Conservation (phyloP, 2,329 filamentous ascomycete genomes). For the Aplosporella prunicola region DNA sequence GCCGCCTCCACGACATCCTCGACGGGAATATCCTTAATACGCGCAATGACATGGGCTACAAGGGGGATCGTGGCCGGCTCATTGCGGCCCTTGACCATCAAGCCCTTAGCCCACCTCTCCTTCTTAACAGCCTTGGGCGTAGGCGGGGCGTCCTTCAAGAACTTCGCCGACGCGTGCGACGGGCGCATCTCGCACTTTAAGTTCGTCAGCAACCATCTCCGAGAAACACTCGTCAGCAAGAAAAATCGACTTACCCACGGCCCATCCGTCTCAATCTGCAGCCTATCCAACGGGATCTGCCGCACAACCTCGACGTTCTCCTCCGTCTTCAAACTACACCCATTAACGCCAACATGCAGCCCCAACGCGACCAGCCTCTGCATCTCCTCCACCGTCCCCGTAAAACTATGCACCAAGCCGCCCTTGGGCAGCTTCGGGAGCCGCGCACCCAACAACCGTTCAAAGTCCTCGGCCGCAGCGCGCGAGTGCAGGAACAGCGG, state of each 20-base stretch:
- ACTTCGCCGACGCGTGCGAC: conserved; percentile 74
- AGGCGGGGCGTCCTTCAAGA: conserved; percentile 57
- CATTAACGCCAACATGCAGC: conserved; percentile 89
- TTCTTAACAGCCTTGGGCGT: conserved; percentile 85
- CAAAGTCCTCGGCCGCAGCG: conserved; percentile 77
- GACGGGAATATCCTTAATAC: conserved; percentile 68
- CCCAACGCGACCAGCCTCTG: conserved; percentile 66
- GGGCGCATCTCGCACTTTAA: conserved; percentile 61
- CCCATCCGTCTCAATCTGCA: conserved; percentile 95
- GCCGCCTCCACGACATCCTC: conserved; percentile 73
- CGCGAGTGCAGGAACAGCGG: conserved; percentile 90
- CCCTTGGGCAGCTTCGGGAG: conserved; percentile 60
- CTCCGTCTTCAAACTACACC: conserved; percentile 88
- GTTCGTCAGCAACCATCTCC: neutral
- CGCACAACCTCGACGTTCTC: conserved; percentile 83
- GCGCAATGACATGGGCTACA: conserved; percentile 81
- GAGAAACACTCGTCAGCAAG: neutral
- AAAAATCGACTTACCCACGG: conserved; percentile 64
- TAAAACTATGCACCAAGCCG: conserved; percentile 91
- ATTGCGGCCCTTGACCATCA: conserved; percentile 90
- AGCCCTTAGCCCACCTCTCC: conserved; percentile 81
- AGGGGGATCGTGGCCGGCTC: conserved; percentile 81
- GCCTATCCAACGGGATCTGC: conserved; percentile 63
- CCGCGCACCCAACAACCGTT: conserved; percentile 54
- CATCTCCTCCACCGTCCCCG: conserved; percentile 81